Evolutionary conservation across 2,329 filamentous ascomycete genomes (phyloP).

Genomic region (Aphanocladium album): DNA sequence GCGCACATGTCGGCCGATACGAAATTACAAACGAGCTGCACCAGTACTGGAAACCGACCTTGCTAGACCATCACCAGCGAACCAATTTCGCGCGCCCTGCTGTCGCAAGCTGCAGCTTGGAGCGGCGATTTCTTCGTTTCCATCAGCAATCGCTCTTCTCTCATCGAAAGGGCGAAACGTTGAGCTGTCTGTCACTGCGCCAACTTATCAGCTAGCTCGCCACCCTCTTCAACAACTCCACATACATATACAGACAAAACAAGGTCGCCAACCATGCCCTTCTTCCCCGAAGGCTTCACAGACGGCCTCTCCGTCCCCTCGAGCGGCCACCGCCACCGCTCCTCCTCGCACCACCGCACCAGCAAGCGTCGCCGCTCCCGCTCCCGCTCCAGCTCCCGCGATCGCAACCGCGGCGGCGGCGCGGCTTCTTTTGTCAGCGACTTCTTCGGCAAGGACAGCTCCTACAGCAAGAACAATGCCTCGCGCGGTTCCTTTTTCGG

Average conservation of each 20-base stretch:
- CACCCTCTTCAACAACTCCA: background rate
- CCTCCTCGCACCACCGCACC: conserved; percentile 23
- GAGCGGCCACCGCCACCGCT: conserved; percentile 23
- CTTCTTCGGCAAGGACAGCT: conserved; percentile 33
- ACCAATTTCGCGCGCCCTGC: background rate
- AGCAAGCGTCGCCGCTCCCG: conserved; percentile 37
- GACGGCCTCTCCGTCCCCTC: conserved; percentile 29
- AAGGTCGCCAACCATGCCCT: conserved; percentile 9
- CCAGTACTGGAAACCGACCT: background rate
- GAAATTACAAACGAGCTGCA: background rate
- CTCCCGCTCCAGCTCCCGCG: conserved; percentile 29
- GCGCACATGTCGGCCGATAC: background rate
- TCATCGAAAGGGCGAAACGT: background rate
- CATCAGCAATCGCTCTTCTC: background rate
- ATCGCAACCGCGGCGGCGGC: conserved; percentile 18
- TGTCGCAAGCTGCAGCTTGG: background rate
- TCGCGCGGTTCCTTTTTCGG: conserved; percentile 44
- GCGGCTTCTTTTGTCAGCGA: conserved; percentile 26
- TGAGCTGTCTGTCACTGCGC: background rate
- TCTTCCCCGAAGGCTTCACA: conserved; percentile 30
- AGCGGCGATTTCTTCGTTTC: background rate
- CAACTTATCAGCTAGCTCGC: background rate
- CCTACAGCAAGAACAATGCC: conserved; percentile 35
- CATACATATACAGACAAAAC: background rate
- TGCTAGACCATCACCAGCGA: background rate